Conservation (phyloP, 768 basidiomycete genomes). For the Trametes elegans region DNA sequence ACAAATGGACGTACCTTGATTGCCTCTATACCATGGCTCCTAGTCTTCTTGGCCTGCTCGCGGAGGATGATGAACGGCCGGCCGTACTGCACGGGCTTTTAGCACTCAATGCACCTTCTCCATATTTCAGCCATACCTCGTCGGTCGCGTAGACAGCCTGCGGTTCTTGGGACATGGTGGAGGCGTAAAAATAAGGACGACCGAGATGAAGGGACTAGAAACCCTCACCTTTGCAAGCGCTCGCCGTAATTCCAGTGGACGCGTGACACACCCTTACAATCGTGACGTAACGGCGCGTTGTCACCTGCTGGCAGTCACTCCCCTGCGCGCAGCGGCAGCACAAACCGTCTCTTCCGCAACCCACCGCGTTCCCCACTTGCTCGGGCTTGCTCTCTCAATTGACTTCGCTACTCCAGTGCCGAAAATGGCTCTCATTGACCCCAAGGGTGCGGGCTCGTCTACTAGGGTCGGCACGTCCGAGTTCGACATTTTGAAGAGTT, state of each 20-base stretch:
- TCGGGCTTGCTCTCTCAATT: no score
- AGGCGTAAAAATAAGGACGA: not conserved
- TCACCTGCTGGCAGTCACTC: no score
- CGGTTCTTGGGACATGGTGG: conserved; percentile 36
- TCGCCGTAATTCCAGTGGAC: not conserved
- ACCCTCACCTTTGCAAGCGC: conserved; percentile 3
- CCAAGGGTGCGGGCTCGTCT: not conserved
- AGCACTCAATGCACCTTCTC: not conserved
- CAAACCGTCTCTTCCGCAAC: no score
- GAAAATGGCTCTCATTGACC: not conserved
- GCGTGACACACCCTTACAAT: not conserved
- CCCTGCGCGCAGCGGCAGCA: not conserved
- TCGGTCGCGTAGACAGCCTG: conserved; percentile 86
- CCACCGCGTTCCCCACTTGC: no score
- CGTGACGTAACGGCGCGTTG: not conserved
- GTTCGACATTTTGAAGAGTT: conserved; percentile 73
- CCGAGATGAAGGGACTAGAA: conserved; percentile 7
- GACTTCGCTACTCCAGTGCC: no score
- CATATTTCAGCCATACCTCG: conserved; percentile 50
- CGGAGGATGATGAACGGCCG: conserved; percentile 97
- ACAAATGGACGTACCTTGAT: conserved; percentile 70
- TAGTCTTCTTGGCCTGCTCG: conserved; percentile 90
- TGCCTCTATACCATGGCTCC: conserved; percentile 89
- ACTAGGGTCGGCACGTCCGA: conserved; percentile 37
- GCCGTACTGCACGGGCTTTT: conserved; percentile 61